Evolutionary conservation across 805 yeast genomes (phyloP).

Genomic region (Brettanomyces custersianus): DNA sequence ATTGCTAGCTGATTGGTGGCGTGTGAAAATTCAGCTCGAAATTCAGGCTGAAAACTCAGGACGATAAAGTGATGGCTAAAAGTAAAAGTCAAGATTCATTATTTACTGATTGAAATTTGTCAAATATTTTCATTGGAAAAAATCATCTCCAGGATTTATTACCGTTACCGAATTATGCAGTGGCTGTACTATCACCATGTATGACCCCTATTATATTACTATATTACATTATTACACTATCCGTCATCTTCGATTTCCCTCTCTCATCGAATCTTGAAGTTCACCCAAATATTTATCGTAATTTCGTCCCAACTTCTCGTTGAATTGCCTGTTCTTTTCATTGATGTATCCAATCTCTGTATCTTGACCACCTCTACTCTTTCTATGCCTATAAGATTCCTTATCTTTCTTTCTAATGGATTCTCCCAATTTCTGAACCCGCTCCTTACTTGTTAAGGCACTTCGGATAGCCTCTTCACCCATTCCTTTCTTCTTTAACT

Average conservation of each 20-base stretch:
- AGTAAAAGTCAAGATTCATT: no score
- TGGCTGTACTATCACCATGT: no score
- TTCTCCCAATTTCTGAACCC: slow-evolving; percentile 25
- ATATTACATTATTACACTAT: slow-evolving; percentile 1
- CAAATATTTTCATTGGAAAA: no score
- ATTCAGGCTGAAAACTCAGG: no score
- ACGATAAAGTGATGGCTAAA: no score
- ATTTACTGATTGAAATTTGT: no score
- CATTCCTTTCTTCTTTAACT: slow-evolving; percentile 16
- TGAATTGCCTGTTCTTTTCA: slow-evolving; percentile 67
- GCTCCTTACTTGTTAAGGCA: slow-evolving; percentile 27
- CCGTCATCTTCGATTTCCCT: slow-evolving; percentile 1
- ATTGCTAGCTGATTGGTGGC: no score
- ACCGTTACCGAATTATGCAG: no score
- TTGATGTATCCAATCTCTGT: slow-evolving; percentile 43
- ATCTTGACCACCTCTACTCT: slow-evolving; percentile 14
- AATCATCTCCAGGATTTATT: no score
- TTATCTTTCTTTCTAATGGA: slow-evolving; percentile 27
- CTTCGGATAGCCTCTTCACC: slow-evolving; percentile 16
- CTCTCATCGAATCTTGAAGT: no score
- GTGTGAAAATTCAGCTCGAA: no score
- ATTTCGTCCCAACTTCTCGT: slow-evolving; percentile 51
- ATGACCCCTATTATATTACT: no score
- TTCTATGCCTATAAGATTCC: slow-evolving; percentile 27
- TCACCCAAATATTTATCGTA: neutral